A percentile compares a stretch with the other conserved stretches of the same genome.
These are phyloP conservation scores for Metschnikowia vanudenii DNA, from an alignment of 805 yeast species.

Conservation along the genomic window DNA sequence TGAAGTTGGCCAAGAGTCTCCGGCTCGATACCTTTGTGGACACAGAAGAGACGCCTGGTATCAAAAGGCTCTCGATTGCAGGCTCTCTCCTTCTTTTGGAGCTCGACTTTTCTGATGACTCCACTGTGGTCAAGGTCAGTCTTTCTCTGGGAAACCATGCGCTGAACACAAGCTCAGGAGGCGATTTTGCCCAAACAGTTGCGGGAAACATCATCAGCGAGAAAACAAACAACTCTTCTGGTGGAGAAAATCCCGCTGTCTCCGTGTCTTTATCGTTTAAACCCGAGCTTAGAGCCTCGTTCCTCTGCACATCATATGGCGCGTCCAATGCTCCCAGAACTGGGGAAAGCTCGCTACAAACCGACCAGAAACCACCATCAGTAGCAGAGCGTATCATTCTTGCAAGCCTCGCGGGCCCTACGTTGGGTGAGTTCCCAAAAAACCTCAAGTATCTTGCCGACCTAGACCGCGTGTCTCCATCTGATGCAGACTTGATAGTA, in stretches of 20 bases:
- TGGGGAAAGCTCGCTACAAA: neutral
- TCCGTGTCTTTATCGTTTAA: slow-evolving; percentile 3
- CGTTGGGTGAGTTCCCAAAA: slow-evolving; percentile 31
- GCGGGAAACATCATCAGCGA: neutral
- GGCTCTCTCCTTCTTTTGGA: slow-evolving; percentile 41
- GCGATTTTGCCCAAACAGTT: neutral
- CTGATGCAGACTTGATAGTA: slow-evolving; percentile 31
- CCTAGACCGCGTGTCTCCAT: slow-evolving; percentile 34
- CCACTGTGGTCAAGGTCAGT: slow-evolving; percentile 27
- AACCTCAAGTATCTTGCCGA: slow-evolving; percentile 38
- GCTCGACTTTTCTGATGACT: slow-evolving; percentile 34
- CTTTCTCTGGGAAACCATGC: slow-evolving; percentile 37
- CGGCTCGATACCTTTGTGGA: slow-evolving; percentile 43
- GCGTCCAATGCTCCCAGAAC: too few relatives aligned
- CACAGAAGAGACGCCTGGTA: slow-evolving; percentile 21
- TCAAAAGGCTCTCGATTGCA: slow-evolving; percentile 38
- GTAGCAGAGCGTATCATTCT: slow-evolving; percentile 32
- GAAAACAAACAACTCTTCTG: neutral
- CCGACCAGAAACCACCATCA: neutral
- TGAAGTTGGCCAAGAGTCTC: slow-evolving; percentile 39
- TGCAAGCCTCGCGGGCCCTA: slow-evolving; percentile 23
- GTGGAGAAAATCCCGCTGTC: neutral
- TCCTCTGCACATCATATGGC: neutral
- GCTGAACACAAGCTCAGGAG: neutral
- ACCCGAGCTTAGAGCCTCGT: slow-evolving; percentile 4